Evolutionary conservation across 106 monocot genomes (phyloP), one percentile per base, ranked within the genome.

Genomic region (Phalaenopsis aphrodite): DNA sequence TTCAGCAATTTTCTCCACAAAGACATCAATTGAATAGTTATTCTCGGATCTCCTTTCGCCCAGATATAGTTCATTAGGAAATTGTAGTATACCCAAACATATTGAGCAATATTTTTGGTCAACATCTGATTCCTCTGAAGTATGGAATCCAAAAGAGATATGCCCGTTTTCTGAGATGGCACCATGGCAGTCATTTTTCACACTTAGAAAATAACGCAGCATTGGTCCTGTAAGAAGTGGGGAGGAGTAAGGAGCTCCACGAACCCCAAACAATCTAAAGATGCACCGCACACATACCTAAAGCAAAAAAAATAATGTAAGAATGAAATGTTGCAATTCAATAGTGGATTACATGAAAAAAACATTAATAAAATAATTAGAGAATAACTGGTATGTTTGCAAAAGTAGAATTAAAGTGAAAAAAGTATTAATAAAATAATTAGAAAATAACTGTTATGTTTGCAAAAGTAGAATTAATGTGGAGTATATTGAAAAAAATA

Each of bases 221-320:
- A 16, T 56, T 17, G 87, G 83, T 67, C 85, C 36, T 38, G 85
- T 81, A 57, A 93, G 79, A 16, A 78, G 61, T 38, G 90, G 81
- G 42, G 76, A 87, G 56, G 86, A 85, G 48, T 83, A 87, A 78
- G 78, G 81, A 82, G 66, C 30, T 49, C 87, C 88, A 52, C 49
- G 47, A 65, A 87, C 67, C 7, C 90, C 89, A 75, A 87, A 91
- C 30, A 91, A 76, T 8, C 96, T 88, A 77, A 93, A 89, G 72
- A 96, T 88, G 84, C 96, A 96, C 80, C 93, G 88, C 76, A 84
- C 80, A 76, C 95, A 95, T 23, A 89, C 91, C 95, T 92, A 72
- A 8, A 80, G 5, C n/a, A 30, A 15, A 2, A 75, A n/a, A 56
- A 76, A 48, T 56, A 36, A 61, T 21, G 49, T 6, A 2, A 11